These are phyloP conservation scores for Ceratocystis destructans DNA, from an alignment of 2,329 filamentous ascomycete species.

Conservation along the genomic window DNA sequence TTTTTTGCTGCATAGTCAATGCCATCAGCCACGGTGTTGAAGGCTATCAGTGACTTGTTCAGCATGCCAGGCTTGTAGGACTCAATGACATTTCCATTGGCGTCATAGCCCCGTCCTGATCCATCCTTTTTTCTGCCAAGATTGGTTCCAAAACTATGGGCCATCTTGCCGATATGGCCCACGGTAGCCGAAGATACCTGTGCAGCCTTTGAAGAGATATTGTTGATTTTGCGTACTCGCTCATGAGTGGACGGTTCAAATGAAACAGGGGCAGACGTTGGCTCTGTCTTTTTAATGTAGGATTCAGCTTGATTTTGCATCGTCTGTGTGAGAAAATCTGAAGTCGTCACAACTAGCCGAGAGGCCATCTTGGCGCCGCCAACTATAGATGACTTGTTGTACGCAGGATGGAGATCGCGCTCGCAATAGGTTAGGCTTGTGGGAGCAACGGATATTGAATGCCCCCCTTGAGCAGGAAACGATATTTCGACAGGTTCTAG, in stretches of 20 bases:
- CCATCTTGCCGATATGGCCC: slow-evolving; percentile 65
- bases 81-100: slow-evolving; percentile 51
- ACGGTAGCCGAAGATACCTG: slow-evolving; percentile 74
- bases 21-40: slow-evolving; percentile 85
- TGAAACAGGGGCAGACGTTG: slow-evolving; percentile 65
- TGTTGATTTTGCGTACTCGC: slow-evolving; percentile 77
- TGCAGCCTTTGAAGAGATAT: slow-evolving; percentile 67
- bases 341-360: slow-evolving; percentile 79
- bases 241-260: slow-evolving; percentile 77
- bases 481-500: slow-evolving; percentile 64
- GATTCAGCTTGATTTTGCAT: slow-evolving; percentile 63
- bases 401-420: slow-evolving; percentile 76
- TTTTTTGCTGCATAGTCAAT: slow-evolving; percentile 76
- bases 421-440: slow-evolving; percentile 58
- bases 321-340: slow-evolving; percentile 62
- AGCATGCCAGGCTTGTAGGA: slow-evolving; percentile 78
- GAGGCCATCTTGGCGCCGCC: slow-evolving; percentile 79
- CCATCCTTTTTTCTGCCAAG: slow-evolving; percentile 45
- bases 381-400: slow-evolving; percentile 74
- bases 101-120: slow-evolving; percentile 46
- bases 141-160: slow-evolving; percentile 77
- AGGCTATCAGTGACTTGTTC: slow-evolving; percentile 94
- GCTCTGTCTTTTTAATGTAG: slow-evolving; percentile 69
- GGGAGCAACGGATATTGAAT: slow-evolving; percentile 52
- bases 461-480: slow-evolving; percentile 52